Evolutionary conservation across 129 eudicot species (phyloP).

Genomic region (Pseudognaphalium luteoalbum): DNA sequence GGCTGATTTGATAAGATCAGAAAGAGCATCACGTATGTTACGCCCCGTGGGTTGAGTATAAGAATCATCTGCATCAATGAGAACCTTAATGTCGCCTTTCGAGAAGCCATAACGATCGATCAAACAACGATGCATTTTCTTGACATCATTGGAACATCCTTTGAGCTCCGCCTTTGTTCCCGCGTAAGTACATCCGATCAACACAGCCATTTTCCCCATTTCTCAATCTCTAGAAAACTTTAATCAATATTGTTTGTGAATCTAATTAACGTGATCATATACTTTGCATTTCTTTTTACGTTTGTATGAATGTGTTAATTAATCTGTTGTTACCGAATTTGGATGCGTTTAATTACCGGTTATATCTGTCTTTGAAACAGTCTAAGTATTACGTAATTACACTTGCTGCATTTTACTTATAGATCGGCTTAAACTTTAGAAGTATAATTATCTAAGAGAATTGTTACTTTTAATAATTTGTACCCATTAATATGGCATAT

Average conservation of each 20-base stretch:
- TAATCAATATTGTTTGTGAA: neutral
- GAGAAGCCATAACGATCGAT: conserved; percentile 70
- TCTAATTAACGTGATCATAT: neutral
- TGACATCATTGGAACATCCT: conserved; percentile 86
- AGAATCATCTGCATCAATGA: conserved; percentile 65
- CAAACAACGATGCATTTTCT: conserved; percentile 57
- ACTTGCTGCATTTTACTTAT: no score
- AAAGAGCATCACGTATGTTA: conserved; percentile 58
- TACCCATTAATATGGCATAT: no score
- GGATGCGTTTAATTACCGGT: neutral
- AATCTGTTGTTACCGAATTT: conserved; percentile 4
- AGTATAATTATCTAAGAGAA: no score
- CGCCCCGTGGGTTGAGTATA: conserved; percentile 74
- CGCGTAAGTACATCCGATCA: conserved; percentile 77
- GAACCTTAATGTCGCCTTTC: conserved; percentile 56
- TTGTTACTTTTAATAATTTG: no score
- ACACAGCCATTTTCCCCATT: conserved; percentile 76
- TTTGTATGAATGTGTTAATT: neutral
- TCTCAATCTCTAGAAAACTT: neutral
- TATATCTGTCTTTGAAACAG: conserved; percentile 14
- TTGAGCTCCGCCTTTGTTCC: conserved; percentile 85
- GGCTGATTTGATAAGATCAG: conserved; percentile 64
- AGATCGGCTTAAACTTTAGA: neutral
- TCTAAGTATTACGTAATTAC: neutral
- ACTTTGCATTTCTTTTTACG: neutral